These are phyloP conservation scores for Rugosomyces carneus DNA, from an alignment of 1,284 basidiomycete species.

Conservation along the genomic window DNA sequence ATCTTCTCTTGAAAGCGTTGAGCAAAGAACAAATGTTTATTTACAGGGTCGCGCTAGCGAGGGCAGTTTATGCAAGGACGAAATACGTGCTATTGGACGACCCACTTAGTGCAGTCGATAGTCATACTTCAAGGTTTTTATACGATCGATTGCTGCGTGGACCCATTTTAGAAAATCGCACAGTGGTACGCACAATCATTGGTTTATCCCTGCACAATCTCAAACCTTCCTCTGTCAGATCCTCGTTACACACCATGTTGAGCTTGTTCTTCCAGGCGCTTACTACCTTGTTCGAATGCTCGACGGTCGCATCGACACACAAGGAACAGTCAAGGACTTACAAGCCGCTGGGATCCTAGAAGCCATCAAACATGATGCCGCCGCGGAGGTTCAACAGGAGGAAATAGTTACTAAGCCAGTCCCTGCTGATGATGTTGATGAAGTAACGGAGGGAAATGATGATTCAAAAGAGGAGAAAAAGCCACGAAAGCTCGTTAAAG, in stretches of 20 bases:
- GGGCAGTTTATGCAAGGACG: conserved; percentile 60
- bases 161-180: conserved; percentile 58
- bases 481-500: conserved; percentile 59
- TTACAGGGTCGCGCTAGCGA: conserved; percentile 58
- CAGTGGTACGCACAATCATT: conserved; percentile 43
- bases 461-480: conserved; percentile 40
- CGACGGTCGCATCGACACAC: conserved; percentile 65
- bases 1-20: not conserved
- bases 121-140: conserved; percentile 66
- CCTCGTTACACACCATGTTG: conserved; percentile 71
- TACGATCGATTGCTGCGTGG: conserved; percentile 61
- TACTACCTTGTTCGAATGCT: conserved; percentile 69
- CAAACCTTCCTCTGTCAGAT: conserved; percentile 31
- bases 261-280: conserved; percentile 64
- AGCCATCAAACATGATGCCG: conserved; percentile 45
- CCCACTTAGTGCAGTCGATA: conserved; percentile 69
- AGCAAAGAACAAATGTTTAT: not conserved
- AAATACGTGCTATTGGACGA: conserved; percentile 69
- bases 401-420: conserved; percentile 25
- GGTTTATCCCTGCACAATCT: too few relatives aligned
- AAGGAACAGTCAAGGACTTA: conserved; percentile 59
- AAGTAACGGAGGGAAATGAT: conserved; percentile 10
- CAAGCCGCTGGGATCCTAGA: conserved; percentile 52
- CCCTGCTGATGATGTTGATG: conserved; percentile 18
- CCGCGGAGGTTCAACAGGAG: conserved; percentile 28